phyloP scores from a whole-genome alignment of 176 grass and related monocot genomes.

The Paspalum notatum region DNA sequence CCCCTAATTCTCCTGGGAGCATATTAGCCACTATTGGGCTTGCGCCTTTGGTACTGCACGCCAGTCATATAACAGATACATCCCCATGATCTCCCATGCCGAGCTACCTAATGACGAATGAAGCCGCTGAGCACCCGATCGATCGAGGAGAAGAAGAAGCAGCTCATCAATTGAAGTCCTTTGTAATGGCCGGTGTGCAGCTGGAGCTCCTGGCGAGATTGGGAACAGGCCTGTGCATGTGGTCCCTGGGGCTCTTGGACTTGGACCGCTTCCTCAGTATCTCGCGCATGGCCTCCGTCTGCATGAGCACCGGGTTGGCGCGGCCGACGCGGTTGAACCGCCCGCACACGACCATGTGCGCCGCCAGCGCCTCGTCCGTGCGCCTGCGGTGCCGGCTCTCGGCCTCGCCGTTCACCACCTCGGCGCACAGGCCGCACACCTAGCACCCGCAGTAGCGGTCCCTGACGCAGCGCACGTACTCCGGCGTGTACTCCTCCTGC shows the following conservation, averaged over 20 bases:
- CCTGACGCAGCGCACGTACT: conserved; percentile 71
- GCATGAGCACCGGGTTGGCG: conserved; percentile 79
- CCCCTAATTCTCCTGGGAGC: no score
- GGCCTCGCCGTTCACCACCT: conserved; percentile 67
- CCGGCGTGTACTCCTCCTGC: conserved; percentile 81
- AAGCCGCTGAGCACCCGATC: neutral
- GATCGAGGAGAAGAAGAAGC: neutral
- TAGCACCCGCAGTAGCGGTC: conserved; percentile 72
- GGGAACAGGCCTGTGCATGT: neutral
- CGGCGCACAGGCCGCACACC: conserved; percentile 84
- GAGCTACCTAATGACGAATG: neutral
- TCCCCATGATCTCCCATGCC: neutral
- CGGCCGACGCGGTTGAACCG: conserved; percentile 71
- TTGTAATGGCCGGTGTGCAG: conserved; percentile 88
- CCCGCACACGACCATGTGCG: conserved; percentile 71
- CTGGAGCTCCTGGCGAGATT: conserved; percentile 75
- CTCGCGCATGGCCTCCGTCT: conserved; percentile 92
- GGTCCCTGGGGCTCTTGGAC: conserved; percentile 59
- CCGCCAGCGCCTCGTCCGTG: conserved; percentile 61
- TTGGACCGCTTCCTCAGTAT: conserved; percentile 74
- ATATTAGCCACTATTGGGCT: no score
- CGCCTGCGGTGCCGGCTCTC: conserved; percentile 46
- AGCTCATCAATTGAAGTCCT: conserved; percentile 41
- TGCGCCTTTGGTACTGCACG: no score
- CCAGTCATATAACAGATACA: no score